Conservation (phyloP, 352 stramenopile species). For the Phytophthora fragariaefolia region DNA sequence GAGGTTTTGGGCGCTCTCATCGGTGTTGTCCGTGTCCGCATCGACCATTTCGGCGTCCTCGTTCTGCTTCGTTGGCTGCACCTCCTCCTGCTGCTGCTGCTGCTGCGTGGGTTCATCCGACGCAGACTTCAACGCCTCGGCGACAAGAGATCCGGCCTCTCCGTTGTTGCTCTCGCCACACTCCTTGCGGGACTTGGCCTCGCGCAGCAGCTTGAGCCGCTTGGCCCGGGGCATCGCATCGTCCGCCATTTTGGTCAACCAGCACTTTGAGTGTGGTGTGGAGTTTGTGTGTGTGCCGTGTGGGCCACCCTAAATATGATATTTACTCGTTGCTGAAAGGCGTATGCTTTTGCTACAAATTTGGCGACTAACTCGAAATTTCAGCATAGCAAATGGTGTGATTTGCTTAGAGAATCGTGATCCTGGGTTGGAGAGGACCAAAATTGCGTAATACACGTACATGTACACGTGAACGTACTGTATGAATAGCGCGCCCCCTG, state of each 20-base stretch:
- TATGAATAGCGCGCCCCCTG: no score
- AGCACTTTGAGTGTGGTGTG: neutral
- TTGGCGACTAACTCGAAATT: no score
- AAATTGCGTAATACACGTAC: no score
- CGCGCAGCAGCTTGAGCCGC: slow-evolving; percentile 84
- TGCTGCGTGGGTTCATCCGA: slow-evolving; percentile 13
- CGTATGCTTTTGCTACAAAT: no score
- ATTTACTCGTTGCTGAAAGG: no score
- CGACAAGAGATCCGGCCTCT: slow-evolving; percentile 8
- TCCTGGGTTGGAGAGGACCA: no score
- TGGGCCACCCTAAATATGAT: no score
- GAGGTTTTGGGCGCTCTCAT: slow-evolving; percentile 11
- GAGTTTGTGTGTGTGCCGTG: no score
- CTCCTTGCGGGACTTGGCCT: slow-evolving; percentile 85
- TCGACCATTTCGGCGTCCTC: slow-evolving; percentile 17
- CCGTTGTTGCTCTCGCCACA: slow-evolving; percentile 40
- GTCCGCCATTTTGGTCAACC: slow-evolving; percentile 12
- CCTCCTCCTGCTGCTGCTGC: slow-evolving; percentile 19
- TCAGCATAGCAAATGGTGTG: no score
- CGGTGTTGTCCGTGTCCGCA: neutral
- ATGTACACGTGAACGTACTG: no score
- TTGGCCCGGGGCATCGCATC: slow-evolving; percentile 81
- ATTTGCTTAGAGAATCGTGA: no score
- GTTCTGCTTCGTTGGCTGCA: slow-evolving; percentile 29
- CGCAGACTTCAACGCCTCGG: slow-evolving; percentile 9